These are phyloP conservation scores for Vicia sativa DNA, from an alignment of 306 rosid genomes.

Conservation along the genomic window DNA sequence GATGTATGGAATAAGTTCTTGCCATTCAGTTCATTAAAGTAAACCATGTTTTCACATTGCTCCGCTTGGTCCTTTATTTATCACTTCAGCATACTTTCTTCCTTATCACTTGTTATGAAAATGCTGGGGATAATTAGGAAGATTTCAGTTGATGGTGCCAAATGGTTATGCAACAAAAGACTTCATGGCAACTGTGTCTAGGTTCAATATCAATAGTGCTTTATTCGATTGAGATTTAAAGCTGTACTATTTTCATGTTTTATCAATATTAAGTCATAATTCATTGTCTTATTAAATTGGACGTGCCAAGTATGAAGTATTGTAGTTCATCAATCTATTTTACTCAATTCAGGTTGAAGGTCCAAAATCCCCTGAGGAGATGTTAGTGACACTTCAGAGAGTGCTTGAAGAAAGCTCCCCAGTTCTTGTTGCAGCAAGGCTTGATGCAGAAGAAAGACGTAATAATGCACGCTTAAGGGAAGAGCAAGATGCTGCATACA, in stretches of 20 bases:
- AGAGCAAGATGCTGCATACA: conserved; percentile 99
- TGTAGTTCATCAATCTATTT: conserved; percentile 33
- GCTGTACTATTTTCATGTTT: conserved; percentile 14
- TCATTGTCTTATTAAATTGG: conserved; percentile 24
- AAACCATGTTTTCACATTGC: conserved; percentile 1
- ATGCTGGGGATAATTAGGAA: conserved; percentile 3
- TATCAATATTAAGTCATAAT: conserved; percentile 10
- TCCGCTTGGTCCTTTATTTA: conserved; percentile 25
- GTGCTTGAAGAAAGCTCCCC: conserved; percentile 93
- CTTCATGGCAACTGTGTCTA: conserved; percentile 11
- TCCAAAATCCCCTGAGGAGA: conserved; percentile 84
- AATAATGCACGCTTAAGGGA: conserved; percentile 80
- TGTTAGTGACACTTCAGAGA: conserved; percentile 73
- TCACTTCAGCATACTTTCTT: conserved; percentile 26
- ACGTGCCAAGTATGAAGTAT: conserved; percentile 9
- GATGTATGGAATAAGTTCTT: not conserved
- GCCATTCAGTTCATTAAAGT: conserved; percentile 20
- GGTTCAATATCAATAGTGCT: conserved; percentile 1
- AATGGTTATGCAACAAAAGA: conserved; percentile 28
- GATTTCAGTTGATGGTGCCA: conserved; percentile 26
- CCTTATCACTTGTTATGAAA: conserved; percentile 16
- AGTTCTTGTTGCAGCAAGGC: conserved; percentile 79
- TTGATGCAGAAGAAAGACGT: conserved; percentile 90
- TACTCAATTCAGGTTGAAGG: conserved; percentile 75
- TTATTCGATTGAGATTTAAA: not conserved